Evolutionary conservation across 2,329 filamentous ascomycete species (phyloP), one percentile per base, ranked within the genome.

Genomic region (Seiridium unicorne): DNA sequence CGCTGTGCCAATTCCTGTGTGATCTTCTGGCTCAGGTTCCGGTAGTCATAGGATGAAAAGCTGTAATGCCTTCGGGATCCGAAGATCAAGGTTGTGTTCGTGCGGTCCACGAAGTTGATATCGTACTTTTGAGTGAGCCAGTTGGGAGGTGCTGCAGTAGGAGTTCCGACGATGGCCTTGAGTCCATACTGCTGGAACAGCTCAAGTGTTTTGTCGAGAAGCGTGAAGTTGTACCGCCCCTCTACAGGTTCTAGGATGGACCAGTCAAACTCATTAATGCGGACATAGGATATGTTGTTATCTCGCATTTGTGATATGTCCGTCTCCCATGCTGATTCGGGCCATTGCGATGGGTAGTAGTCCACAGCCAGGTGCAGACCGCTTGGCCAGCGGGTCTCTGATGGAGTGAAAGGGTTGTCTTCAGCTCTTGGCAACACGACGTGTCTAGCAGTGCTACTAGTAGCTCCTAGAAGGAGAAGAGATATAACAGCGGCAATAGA

Each of bases 261-360:
- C 65, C 65, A 67, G 58, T 67, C 65, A 34, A 67, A 67, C 49
- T 67, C 65, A 49, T 64, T 67, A 53, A 67, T 49, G 31, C 65
- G 64, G 18, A 67, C 61, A 46, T 65, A 66, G 3, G 64, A 63
- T 44, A 67, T 60, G 35, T 66, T 67, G 18, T 62, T 60, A 26
- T 64, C 63, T 18, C 53, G 56, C 64, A 67, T 67, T 7, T 57
- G 60, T 9, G 64, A 58, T 4, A 67, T 62, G 44, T 67, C 65
- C 5, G 62, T 13, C 26, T 67, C 64, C 65, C 64, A 67, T 55
- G 65, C 59, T 4, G 56, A 61, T 53, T 65, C 64, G 1, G 65
- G 64, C 65, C 65, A 67, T 60, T 67, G 65, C 4, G 65, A 61
- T 1, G 65, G 64, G 44, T 67, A 67, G 56, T 65, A 67, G 56